Conservation (phyloP, 1,284 basidiomycete species). For the Sporisorium sorghi region DNA sequence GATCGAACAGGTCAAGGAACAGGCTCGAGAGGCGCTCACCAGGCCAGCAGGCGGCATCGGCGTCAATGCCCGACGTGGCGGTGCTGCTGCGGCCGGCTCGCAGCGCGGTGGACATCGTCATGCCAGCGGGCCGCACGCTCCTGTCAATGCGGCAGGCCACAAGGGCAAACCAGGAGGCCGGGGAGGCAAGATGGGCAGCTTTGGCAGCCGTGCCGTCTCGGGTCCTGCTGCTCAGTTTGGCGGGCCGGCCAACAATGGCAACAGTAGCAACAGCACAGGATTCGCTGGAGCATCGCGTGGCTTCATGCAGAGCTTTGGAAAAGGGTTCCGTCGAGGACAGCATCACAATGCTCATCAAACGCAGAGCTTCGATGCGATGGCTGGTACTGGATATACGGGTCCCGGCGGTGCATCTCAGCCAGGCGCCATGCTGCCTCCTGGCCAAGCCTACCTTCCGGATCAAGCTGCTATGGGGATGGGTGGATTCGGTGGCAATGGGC, state of each 20-base stretch:
- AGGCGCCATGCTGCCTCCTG: constrained; percentile 30
- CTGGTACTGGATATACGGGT: constrained; percentile 17
- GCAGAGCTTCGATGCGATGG: constrained; percentile 34
- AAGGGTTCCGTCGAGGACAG: constrained; percentile 38
- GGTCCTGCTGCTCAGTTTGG: constrained; percentile 38
- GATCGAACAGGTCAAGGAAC: constrained; percentile 43
- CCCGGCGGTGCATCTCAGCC: constrained; percentile 10
- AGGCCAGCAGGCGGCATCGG: constrained; percentile 14
- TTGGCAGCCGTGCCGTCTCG: constrained; percentile 42
- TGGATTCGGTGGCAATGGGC: constrained; percentile 14
- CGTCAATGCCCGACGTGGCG: constrained; percentile 30
- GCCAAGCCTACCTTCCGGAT: constrained; percentile 27
- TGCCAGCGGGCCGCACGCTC: constrained; percentile 34
- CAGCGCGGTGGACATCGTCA: constrained; percentile 45
- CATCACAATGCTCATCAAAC: constrained; percentile 23
- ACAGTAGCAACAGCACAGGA: constrained; percentile 13
- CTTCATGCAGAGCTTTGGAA: constrained; percentile 50
- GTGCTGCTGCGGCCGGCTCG: constrained; percentile 21
- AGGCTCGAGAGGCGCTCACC: constrained; percentile 33
- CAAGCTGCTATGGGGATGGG: constrained; percentile 24
- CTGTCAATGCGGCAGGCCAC: constrained; percentile 13
- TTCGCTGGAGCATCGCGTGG: constrained; percentile 36
- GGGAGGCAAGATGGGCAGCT: constrained; percentile 34
- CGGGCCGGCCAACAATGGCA: constrained; percentile 15
- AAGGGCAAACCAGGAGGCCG: constrained; percentile 38